Evolutionary conservation across 768 basidiomycete genomes (phyloP).

Genomic region (Boletus tylopilopsis): DNA sequence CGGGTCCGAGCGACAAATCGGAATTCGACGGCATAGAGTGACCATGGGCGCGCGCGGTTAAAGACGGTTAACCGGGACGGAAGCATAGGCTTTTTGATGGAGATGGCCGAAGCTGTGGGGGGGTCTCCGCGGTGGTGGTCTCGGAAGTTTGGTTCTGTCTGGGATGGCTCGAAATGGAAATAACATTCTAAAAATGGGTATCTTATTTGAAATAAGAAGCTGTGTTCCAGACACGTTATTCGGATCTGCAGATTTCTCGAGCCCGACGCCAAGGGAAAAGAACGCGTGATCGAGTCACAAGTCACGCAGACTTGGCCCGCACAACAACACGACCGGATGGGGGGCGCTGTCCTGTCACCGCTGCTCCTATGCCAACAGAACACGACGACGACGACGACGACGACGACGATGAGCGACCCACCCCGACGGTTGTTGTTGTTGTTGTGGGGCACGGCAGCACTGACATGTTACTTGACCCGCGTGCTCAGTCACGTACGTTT

Average conservation of each 20-base stretch:
- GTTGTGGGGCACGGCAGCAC: not conserved
- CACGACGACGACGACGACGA: slow-evolving; percentile 1
- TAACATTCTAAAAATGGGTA: slow-evolving; percentile 5
- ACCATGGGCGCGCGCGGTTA: slow-evolving; percentile 3
- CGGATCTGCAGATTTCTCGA: slow-evolving; percentile 31
- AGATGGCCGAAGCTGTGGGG: slow-evolving; percentile 7
- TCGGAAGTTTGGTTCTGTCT: no score
- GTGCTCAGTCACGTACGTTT: slow-evolving; percentile 24
- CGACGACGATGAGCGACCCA: slow-evolving; percentile 2
- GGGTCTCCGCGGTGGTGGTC: not conserved
- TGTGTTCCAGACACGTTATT: slow-evolving; percentile 23
- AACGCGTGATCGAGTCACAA: slow-evolving; percentile 1
- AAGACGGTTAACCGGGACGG: not conserved
- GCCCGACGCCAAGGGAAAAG: slow-evolving; percentile 13
- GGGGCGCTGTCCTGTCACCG: not conserved
- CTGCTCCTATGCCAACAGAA: slow-evolving; percentile 9
- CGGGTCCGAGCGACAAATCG: slow-evolving; percentile 25
- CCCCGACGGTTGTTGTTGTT: no score
- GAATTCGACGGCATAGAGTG: not conserved
- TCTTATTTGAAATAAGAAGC: slow-evolving; percentile 33
- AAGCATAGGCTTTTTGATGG: slow-evolving; percentile 22
- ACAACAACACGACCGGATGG: not conserved
- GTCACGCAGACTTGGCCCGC: slow-evolving; percentile 24
- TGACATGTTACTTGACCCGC: slow-evolving; percentile 9
- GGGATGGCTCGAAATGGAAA: slow-evolving; percentile 8